phyloP scores from a whole-genome alignment of 1,284 basidiomycete genomes.

The Boletus nobilissimus region DNA sequence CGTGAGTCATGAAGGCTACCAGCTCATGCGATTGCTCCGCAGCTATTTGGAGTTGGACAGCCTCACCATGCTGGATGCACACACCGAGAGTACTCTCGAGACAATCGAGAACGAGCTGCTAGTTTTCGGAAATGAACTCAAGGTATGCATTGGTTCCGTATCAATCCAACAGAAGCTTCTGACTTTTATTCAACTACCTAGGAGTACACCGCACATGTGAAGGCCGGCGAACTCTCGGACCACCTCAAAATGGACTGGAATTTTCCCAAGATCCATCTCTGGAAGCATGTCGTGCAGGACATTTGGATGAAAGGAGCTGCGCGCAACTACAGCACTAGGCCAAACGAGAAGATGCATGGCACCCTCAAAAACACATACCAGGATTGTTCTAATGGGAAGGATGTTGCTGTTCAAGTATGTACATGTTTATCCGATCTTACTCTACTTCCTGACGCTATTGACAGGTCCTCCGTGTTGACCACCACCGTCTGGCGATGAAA shows the following conservation, averaged over 20 bases:
- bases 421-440: not conserved
- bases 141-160: not conserved
- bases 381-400: constrained; percentile 33
- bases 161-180: not conserved
- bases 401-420: constrained; percentile 33
- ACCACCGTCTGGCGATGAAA: not conserved
- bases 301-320: constrained; percentile 48
- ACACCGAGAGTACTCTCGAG: not conserved
- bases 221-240: not conserved
- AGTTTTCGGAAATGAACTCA: not conserved
- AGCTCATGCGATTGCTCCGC: not conserved
- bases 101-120: not conserved
- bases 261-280: not conserved
- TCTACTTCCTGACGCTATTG: not conserved
- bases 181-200: not conserved
- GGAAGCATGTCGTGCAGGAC: constrained; percentile 29
- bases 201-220: not conserved
- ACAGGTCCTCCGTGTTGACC: not conserved
- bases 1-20: not conserved
- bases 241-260: not conserved
- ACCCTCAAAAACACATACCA: constrained; percentile 8
- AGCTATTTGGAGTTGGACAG: not conserved
- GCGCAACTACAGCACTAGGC: constrained; percentile 48
- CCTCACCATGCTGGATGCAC: not conserved
- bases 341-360: constrained; percentile 48